Conservation (phyloP, 306 rosid species). For the Cucumis cinereus region DNA sequence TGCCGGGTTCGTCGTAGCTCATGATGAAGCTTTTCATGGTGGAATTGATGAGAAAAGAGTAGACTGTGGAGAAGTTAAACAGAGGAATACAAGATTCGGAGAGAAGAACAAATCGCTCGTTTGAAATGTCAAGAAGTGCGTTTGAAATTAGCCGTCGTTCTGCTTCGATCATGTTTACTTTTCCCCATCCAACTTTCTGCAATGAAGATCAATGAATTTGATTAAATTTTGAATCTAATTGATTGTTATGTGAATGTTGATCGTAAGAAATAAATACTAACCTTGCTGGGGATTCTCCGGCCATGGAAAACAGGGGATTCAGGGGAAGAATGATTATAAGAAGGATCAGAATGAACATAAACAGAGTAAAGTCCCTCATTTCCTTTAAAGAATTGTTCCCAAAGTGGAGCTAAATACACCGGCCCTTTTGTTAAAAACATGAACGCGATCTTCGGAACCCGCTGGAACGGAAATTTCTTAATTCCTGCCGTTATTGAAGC, state of each 20-base stretch:
- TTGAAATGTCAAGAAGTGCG: slow-evolving; percentile 38
- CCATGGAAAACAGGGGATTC: slow-evolving; percentile 4
- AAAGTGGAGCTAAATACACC: background rate
- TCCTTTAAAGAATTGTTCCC: slow-evolving; percentile 8
- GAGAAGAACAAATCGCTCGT: slow-evolving; percentile 30
- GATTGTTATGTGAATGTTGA: no score
- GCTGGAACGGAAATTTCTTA: background rate
- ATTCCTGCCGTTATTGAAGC: slow-evolving; percentile 6
- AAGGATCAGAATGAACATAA: slow-evolving; percentile 10
- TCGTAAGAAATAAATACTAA: background rate
- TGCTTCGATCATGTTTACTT: slow-evolving; percentile 20
- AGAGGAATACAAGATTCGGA: slow-evolving; percentile 33
- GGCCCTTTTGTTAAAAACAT: slow-evolving; percentile 4
- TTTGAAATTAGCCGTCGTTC: slow-evolving; percentile 32
- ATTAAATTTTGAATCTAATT: no score
- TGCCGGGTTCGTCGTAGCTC: slow-evolving; percentile 15
- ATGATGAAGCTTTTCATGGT: slow-evolving; percentile 21
- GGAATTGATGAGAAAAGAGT: slow-evolving; percentile 24
- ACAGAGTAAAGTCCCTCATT: slow-evolving; percentile 6
- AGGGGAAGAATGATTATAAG: background rate
- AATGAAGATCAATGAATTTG: background rate
- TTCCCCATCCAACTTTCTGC: slow-evolving; percentile 33
- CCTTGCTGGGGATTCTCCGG: slow-evolving; percentile 8
- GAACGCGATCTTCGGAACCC: slow-evolving; percentile 7
- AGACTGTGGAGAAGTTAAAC: slow-evolving; percentile 26